Conservation (phyloP, 257 asterid species). For the Solanum lycopersicoides region DNA sequence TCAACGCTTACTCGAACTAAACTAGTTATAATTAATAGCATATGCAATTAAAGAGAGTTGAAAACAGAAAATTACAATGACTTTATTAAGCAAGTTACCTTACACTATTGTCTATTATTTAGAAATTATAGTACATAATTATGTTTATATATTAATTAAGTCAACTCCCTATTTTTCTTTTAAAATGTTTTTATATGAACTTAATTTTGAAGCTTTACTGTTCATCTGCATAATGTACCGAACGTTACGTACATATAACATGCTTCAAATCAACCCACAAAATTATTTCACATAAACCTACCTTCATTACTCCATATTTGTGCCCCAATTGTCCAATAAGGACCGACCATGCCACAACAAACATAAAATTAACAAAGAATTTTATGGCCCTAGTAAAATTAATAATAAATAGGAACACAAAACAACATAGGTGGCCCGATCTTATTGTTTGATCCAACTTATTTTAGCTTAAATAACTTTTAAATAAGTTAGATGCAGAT, state of each 20-base stretch:
- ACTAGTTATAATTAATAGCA: background rate
- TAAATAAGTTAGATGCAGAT: background rate
- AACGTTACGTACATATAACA: background rate
- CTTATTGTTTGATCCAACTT: background rate
- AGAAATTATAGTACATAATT: background rate
- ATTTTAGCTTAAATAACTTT: background rate
- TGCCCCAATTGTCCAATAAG: background rate
- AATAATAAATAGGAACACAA: background rate
- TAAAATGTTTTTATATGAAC: background rate
- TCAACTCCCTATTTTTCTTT: background rate
- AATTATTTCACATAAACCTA: background rate
- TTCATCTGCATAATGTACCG: background rate
- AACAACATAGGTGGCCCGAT: background rate
- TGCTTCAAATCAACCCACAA: background rate
- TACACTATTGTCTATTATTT: background rate
- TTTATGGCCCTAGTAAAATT: background rate
- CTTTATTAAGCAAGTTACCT: background rate
- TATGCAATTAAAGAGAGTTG: background rate
- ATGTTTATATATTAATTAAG: background rate
- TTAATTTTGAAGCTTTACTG: background rate
- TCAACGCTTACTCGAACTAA: background rate
- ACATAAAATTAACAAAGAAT: background rate
- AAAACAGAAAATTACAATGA: background rate
- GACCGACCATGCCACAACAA: background rate
- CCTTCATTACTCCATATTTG: background rate